Conservation (phyloP, 768 basidiomycete species). For the Boletus bicolor region DNA sequence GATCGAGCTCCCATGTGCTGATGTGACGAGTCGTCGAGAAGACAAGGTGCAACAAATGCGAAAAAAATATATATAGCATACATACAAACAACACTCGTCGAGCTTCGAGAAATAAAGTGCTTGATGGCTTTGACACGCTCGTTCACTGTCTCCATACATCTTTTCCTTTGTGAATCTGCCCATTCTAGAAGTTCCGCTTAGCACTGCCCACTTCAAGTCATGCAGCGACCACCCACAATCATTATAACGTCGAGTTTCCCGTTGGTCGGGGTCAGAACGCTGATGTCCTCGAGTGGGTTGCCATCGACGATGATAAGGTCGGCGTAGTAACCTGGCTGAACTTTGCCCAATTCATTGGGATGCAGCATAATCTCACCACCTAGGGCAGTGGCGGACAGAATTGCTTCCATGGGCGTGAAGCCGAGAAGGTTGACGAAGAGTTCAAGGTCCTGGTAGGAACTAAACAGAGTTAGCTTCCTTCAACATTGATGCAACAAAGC, state of each 20-base stretch:
- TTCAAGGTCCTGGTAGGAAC: slow-evolving; percentile 36
- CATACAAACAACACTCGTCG: background rate
- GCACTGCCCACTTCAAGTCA: background rate
- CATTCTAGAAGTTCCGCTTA: slow-evolving; percentile 19
- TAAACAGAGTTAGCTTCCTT: slow-evolving; percentile 8
- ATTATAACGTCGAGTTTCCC: slow-evolving; percentile 34
- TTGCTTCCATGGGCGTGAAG: slow-evolving; percentile 37
- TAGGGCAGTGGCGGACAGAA: slow-evolving; percentile 33
- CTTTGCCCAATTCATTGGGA: slow-evolving; percentile 36
- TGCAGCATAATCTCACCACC: slow-evolving; percentile 37
- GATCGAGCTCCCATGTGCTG: too few species aligned
- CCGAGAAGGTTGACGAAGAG: slow-evolving; percentile 36
- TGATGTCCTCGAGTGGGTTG: slow-evolving; percentile 36
- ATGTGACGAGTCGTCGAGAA: background rate
- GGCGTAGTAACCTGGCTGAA: slow-evolving; percentile 36
- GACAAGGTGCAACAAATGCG: background rate
- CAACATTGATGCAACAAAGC: background rate
- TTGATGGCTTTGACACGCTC: background rate
- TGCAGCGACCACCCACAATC: slow-evolving; percentile 25
- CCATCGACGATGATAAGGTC: slow-evolving; percentile 37
- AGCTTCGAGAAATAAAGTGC: background rate
- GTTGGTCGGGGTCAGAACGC: slow-evolving; percentile 28
- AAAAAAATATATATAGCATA: background rate
- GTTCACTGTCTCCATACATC: background rate
- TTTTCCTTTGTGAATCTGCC: slow-evolving; percentile 23